Evolutionary conservation across 345 rosid species (phyloP), one percentile per base, ranked within the genome.

Genomic region (Pistacia integerrima): DNA sequence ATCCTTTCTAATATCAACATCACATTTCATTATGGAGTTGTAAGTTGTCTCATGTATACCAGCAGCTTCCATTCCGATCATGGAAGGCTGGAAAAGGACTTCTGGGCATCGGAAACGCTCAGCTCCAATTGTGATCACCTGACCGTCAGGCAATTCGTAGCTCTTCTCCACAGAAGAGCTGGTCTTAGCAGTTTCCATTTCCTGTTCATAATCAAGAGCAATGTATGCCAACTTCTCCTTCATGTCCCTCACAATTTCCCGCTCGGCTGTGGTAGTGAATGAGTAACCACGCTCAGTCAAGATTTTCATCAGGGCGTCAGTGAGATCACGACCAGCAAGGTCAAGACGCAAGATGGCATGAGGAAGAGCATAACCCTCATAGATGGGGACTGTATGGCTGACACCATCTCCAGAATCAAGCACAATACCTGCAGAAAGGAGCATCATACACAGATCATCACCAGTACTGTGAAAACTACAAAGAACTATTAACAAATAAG

Each of bases 351-450:
- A 82, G 78, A 89, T 89, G 41, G 93, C 93, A 74, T 89, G 90
- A 25, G 92, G 92, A 71, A 87, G 92, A 66, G 92, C 90, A 67
- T 89, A 89, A 22, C 92, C 92, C 79, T 89, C 93, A 58, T 89
- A 89, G 74, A 89, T 89, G 33, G 93, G 93, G 44, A 89, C 93
- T 1, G 93, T 89, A 82, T 89, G 93, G 75, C 93, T 89, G 74
- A 89, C 93, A 80, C 93, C 93, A 86, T 89, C 93, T 80, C 93
- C 93, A 70, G 93, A 89, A 67, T 89, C 93, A 72, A 85, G 76
- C 66, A 85, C 88, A 51, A 85, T 85, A 82, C 88, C 88, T 85
- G 79, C 59, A 66, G 62, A 48, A 38, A 35, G 3, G 5, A 55
- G 56, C 28, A 36, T 16, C 3, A 55, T 28, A 73, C 48, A 60